phyloP scores from a whole-genome alignment of 257 asterid genomes.

The Linderniella brevidens region DNA sequence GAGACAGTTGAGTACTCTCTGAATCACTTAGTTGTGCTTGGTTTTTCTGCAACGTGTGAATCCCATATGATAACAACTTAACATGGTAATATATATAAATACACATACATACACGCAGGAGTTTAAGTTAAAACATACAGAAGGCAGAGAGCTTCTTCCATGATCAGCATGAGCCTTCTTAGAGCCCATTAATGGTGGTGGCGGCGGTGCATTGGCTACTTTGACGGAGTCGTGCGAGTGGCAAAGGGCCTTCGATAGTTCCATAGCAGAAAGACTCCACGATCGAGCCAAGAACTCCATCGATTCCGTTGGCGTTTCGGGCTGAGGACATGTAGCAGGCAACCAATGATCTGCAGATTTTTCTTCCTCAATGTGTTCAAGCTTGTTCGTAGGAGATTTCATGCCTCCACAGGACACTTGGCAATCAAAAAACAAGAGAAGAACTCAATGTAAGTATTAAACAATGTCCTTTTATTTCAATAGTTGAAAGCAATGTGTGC shows the following conservation, averaged over 20 bases:
- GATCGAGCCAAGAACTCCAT: slow-evolving; percentile 89
- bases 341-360: slow-evolving; percentile 24
- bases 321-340: slow-evolving; percentile 41
- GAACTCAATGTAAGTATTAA: too few relatives aligned
- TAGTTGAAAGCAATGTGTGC: too few relatives aligned
- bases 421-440: slow-evolving; percentile 3
- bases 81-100: background rate
- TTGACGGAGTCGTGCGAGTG: slow-evolving; percentile 12
- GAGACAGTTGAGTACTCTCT: slow-evolving; percentile 51
- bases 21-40: slow-evolving; percentile 18
- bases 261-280: slow-evolving; percentile 68
- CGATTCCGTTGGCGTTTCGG: slow-evolving; percentile 75
- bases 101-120: background rate
- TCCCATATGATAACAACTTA: too few relatives aligned
- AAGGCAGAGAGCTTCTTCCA: slow-evolving; percentile 10
- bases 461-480: too few relatives aligned
- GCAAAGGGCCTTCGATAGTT: slow-evolving; percentile 66
- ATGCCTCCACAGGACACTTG: slow-evolving; percentile 18
- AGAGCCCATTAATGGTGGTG: background rate
- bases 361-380: slow-evolving; percentile 60
- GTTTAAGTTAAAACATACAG: slow-evolving; percentile 9
- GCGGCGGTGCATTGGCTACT: slow-evolving; percentile 17
- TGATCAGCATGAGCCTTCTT: slow-evolving; percentile 8
- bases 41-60: slow-evolving; percentile 18
- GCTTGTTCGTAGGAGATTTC: slow-evolving; percentile 25